A percentile compares a stretch with the other conserved stretches of the same genome.
Evolutionary conservation across 768 basidiomycete species (phyloP).

Genomic region (Mycena belliarum): DNA sequence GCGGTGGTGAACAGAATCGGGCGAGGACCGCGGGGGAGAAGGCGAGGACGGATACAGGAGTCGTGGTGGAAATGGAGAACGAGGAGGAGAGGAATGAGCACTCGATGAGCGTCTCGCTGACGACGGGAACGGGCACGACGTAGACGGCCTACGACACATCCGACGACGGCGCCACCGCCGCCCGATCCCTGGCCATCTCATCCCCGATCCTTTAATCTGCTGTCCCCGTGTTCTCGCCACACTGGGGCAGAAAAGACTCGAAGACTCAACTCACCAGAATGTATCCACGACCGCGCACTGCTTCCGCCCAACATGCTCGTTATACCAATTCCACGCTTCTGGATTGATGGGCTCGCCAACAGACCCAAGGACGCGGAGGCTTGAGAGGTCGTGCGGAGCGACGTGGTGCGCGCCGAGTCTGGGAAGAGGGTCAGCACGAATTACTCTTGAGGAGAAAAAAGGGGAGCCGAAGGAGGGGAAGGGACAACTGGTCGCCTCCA

Average conservation of each 20-base stretch:
- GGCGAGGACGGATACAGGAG: background rate
- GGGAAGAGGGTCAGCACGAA: slow-evolving; percentile 5
- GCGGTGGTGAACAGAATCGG: background rate
- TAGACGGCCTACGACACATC: too few species aligned
- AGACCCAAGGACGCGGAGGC: slow-evolving; percentile 83
- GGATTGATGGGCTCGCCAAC: slow-evolving; percentile 99
- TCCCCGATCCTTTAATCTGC: too few species aligned
- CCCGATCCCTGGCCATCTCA: too few species aligned
- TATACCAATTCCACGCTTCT: slow-evolving; percentile 99
- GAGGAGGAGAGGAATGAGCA: too few species aligned
- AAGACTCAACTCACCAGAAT: slow-evolving; percentile 66
- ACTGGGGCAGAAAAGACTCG: too few species aligned
- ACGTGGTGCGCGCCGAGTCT: slow-evolving; percentile 85
- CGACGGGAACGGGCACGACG: too few species aligned
- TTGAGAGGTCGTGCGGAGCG: slow-evolving; percentile 76
- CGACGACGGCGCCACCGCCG: too few species aligned
- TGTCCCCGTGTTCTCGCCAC: too few species aligned
- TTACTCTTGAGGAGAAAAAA: too few species aligned
- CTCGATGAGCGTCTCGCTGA: too few species aligned
- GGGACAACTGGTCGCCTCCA: too few species aligned
- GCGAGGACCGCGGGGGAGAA: background rate
- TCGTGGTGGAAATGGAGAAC: too few species aligned
- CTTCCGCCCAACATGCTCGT: slow-evolving; percentile 85
- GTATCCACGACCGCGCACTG: slow-evolving; percentile 95
- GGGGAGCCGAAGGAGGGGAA: background rate